phyloP scores from a whole-genome alignment of 306 rosid genomes.

The Sindora glabra region DNA sequence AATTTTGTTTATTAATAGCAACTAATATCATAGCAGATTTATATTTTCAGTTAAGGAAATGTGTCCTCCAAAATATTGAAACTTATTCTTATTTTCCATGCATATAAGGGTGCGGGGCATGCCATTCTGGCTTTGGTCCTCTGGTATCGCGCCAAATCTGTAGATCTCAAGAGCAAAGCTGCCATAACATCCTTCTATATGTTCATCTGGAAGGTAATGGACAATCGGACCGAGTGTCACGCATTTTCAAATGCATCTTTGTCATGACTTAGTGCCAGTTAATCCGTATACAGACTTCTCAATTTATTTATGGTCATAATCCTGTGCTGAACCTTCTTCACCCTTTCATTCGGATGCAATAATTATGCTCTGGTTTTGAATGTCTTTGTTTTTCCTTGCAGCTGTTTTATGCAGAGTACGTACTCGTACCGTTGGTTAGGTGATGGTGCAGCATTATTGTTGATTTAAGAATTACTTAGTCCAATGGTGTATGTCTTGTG shows the following conservation, averaged over 20 bases:
- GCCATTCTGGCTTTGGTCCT: conserved; percentile 55
- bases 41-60: not conserved
- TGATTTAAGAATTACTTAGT: not conserved
- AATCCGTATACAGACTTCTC: too few species aligned
- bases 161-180: conserved; percentile 74
- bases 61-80: not conserved
- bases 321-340: too few species aligned
- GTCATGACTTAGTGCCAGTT: too few species aligned
- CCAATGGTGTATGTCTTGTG: not conserved
- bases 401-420: conserved; percentile 89
- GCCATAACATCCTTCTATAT: conserved; percentile 86
- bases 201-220: conserved; percentile 94
- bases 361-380: too few species aligned
- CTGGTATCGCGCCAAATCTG: conserved; percentile 73
- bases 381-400: conserved; percentile 35
- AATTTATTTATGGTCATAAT: too few species aligned
- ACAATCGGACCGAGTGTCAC: not conserved
- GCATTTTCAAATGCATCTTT: too few species aligned
- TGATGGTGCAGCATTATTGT: conserved; percentile 28
- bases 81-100: conserved; percentile 19
- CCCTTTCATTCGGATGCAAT: too few species aligned
- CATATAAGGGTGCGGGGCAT: conserved; percentile 68
- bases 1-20: not conserved
- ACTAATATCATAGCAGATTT: not conserved
- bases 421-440: conserved; percentile 73